Evolutionary conservation across 257 asterid species (phyloP), one percentile per base, ranked within the genome.

Genomic region (Orobanche coerulescens): DNA sequence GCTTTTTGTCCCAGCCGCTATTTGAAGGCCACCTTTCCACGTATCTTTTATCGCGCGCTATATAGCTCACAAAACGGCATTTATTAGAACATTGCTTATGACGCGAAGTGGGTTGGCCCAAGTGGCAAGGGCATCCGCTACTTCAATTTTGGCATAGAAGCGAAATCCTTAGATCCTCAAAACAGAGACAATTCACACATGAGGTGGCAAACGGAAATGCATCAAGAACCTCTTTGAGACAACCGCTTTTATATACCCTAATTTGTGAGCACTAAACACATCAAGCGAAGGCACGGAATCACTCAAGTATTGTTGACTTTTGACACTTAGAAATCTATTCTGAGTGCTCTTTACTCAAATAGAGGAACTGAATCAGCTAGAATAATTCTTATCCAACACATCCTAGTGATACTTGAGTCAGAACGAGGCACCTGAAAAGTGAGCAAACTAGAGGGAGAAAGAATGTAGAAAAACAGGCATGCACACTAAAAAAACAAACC

Each of bases 341-440:
- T n/a, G 36, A 7, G 16, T 10, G 30, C 50, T 28, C 6, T 16
- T 4, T 12, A 57, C 65, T 36, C 55, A 24, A 13, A 15, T 34
- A 28, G 46, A 47, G 54, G 60, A 58, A 13, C 65, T 46, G 59
- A 40, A 53, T 23, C 64, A 39, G 33, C 63, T 53, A 52, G 24
- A 51, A 37, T 15, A 37, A 24, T 42, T 54, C 36, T 54, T 16
- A 51, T 15, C 43, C 15, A 47, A 28, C 18, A 47, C 43, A 58
- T 11, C 66, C 37, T 57, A 20, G 8, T 3, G 31, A 44, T 6
- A 33, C 31, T 51, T 37, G 28, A 30, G 61, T 3, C 14, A 28
- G 68, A 31, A 37, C 22, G 36, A 3, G 19, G 25, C 13, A 15
- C 19, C 1, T 14, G 39, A 48, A n/a, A 1, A 22, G 15, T 8